Evolutionary conservation across 2,329 filamentous ascomycete species (phyloP).

Genomic region (Aspergillus phoenicis): DNA sequence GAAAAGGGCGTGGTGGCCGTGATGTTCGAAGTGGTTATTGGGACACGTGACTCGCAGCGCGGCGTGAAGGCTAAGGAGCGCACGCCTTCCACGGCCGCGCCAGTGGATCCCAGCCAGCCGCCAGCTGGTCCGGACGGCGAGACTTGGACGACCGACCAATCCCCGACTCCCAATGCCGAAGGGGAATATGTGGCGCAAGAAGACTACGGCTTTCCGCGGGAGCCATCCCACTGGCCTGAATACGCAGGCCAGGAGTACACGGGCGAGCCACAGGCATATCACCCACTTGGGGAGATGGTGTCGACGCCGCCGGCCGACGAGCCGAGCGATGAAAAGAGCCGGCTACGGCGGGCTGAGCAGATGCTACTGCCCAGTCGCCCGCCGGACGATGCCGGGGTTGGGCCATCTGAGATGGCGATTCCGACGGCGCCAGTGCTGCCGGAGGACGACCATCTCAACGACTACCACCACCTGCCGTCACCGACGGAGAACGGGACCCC

Average conservation of each 20-base stretch:
- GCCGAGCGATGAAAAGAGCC: constrained; percentile 77
- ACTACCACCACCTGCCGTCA: constrained; percentile 37
- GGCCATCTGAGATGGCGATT: constrained; percentile 46
- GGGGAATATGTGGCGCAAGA: constrained; percentile 30
- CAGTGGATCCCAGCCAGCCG: constrained; percentile 28
- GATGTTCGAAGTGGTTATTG: constrained; percentile 82
- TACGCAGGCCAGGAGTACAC: constrained; percentile 29
- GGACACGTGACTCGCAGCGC: constrained; percentile 75
- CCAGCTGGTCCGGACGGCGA: constrained; percentile 28
- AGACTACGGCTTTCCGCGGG: constrained; percentile 27
- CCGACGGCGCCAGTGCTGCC: constrained; percentile 50
- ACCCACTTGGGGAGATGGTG: constrained; percentile 27
- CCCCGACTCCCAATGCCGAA: constrained; percentile 21
- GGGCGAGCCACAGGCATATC: constrained; percentile 22
- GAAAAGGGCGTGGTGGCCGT: constrained; percentile 92
- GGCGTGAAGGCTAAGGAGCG: constrained; percentile 48
- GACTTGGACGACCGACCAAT: constrained; percentile 30
- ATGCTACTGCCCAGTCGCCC: constrained; percentile 80
- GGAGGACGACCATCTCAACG: constrained; percentile 58
- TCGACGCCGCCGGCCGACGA: constrained; percentile 59
- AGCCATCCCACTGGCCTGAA: constrained; percentile 31
- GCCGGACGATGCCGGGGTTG: constrained; percentile 51
- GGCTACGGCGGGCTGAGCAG: constrained; percentile 74
- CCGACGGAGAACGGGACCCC: constrained; percentile 23
- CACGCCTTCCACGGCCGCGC: constrained; percentile 34